Percentiles rank a stretch among this genome's conserved stretches.
Conservation (phyloP, 352 stramenopile genomes). For the Phytophthora sansomeana region DNA sequence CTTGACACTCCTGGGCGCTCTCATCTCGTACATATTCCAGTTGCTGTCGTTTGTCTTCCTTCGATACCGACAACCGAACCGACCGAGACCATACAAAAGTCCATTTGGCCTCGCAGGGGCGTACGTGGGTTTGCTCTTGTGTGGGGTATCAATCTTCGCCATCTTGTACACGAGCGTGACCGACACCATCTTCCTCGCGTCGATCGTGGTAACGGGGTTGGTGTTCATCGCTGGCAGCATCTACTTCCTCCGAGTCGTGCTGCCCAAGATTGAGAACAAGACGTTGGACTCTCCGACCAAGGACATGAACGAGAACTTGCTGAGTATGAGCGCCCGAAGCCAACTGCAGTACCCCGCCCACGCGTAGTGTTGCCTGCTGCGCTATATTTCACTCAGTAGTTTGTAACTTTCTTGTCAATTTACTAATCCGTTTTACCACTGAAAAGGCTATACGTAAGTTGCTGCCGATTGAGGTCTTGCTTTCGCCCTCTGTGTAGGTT, state of each 20-base stretch:
- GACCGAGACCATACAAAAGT: conserved; percentile 54
- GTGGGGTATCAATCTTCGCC: conserved; percentile 49
- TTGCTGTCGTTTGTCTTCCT: conserved; percentile 68
- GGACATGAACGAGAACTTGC: conserved; percentile 41
- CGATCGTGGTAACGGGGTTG: conserved; percentile 50
- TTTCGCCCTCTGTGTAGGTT: too few relatives aligned
- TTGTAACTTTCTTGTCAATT: conserved; percentile 18
- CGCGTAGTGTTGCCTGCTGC: not conserved
- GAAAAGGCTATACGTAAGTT: too few relatives aligned
- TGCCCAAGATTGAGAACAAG: conserved; percentile 48
- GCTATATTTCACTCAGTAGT: not conserved
- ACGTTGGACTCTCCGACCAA: conserved; percentile 36
- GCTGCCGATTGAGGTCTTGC: too few relatives aligned
- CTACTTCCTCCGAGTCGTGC: conserved; percentile 50
- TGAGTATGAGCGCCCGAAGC: conserved; percentile 24
- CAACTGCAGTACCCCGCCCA: conserved; percentile 10
- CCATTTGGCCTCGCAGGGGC: conserved; percentile 57
- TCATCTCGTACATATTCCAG: conserved; percentile 72
- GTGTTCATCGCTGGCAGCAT: conserved; percentile 56
- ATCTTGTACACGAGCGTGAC: conserved; percentile 67
- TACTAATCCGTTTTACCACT: too few relatives aligned
- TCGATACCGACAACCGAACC: conserved; percentile 55
- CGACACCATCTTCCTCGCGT: conserved; percentile 58
- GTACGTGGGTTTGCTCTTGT: conserved; percentile 50
- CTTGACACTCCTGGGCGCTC: conserved; percentile 35